Conservation (phyloP, 441 rosid species). For the Bruguiera hainesii region DNA sequence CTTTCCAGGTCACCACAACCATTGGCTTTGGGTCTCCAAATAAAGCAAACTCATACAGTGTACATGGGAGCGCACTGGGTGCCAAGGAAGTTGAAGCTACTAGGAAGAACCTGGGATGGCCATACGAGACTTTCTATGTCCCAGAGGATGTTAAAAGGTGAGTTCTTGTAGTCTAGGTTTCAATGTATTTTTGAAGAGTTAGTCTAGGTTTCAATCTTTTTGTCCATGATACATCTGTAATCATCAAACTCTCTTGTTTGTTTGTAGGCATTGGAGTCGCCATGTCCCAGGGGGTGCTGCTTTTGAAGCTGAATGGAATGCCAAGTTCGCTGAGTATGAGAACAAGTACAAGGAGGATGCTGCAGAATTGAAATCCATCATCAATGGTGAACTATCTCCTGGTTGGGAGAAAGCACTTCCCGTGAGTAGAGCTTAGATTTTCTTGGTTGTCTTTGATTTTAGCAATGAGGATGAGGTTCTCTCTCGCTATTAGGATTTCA, state of each 20-base stretch:
- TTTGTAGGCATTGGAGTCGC: constrained; percentile 93
- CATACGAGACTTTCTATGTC: constrained; percentile 73
- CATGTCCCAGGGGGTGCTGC: constrained; percentile 69
- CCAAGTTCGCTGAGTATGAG: constrained; percentile 81
- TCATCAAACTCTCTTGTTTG: constrained; percentile 16
- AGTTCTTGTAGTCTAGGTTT: constrained; percentile 14
- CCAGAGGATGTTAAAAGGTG: constrained; percentile 82
- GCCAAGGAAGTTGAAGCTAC: constrained; percentile 94
- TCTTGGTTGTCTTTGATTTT: constrained; percentile 1
- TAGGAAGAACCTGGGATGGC: constrained; percentile 85
- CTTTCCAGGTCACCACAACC: constrained; percentile 72
- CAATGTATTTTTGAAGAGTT: constrained; percentile 4
- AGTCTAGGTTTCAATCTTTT: constrained; percentile 8
- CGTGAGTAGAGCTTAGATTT: constrained; percentile 51
- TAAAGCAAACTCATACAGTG: constrained; percentile 78
- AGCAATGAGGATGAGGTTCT: background rate
- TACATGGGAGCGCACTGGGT: constrained; percentile 84
- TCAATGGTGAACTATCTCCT: constrained; percentile 78
- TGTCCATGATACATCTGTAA: constrained; percentile 11
- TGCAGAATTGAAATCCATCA: constrained; percentile 81
- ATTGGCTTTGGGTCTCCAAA: constrained; percentile 91
- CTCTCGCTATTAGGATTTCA: background rate
- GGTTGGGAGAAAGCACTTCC: constrained; percentile 99
- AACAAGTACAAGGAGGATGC: constrained; percentile 94
- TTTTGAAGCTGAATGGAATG: constrained; percentile 90